These are phyloP conservation scores for Excoecaria agallocha DNA, from an alignment of 345 rosid genomes.

Conservation along the genomic window DNA sequence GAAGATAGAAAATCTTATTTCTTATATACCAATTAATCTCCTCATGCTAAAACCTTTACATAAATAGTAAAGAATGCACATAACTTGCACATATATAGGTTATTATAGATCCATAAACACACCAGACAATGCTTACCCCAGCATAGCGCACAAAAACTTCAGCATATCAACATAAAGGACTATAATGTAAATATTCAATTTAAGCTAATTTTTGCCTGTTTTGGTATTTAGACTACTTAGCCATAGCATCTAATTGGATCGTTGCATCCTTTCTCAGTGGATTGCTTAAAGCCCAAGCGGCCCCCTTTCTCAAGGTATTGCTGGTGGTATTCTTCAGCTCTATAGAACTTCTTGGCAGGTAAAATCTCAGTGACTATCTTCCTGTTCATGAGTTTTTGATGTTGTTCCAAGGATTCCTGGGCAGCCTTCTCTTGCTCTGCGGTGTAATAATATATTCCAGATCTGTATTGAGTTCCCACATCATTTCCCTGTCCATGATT, in stretches of 20 bases:
- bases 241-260: constrained; percentile 95
- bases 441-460: constrained; percentile 76
- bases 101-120: constrained; percentile 11
- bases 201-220: not conserved
- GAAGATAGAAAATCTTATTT: not conserved
- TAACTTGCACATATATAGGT: not conserved
- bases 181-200: not conserved
- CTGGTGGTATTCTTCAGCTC: constrained; percentile 91
- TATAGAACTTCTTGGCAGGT: constrained; percentile 87
- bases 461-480: constrained; percentile 88
- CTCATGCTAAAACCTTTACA: not conserved
- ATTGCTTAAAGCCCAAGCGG: constrained; percentile 69
- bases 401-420: constrained; percentile 57
- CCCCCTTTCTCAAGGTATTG: constrained; percentile 93
- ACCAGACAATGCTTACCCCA: constrained; percentile 10
- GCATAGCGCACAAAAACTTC: not conserved
- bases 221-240: constrained; percentile 21
- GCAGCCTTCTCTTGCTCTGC: constrained; percentile 87
- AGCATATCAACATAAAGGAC: not conserved
- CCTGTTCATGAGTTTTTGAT: constrained; percentile 56
- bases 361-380: constrained; percentile 77
- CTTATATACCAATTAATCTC: constrained; percentile 5
- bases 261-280: constrained; percentile 77
- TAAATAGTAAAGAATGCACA: constrained; percentile 11
- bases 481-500: constrained; percentile 68